Percentiles rank a stretch among this genome's conserved stretches.
phyloP scores from a whole-genome alignment of 805 yeast genomes.

The Cyberlindnera mrakii region DNA sequence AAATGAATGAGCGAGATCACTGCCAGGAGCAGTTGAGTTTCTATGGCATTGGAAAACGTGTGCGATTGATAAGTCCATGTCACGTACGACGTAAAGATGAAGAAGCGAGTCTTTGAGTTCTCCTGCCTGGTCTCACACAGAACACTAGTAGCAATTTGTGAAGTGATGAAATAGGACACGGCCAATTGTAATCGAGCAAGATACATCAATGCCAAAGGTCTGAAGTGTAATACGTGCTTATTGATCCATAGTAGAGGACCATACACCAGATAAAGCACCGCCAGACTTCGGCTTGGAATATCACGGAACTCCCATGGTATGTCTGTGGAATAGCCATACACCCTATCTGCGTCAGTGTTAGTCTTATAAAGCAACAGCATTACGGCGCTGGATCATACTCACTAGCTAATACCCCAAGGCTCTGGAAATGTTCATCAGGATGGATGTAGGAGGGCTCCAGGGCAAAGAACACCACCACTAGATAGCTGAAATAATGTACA shows the following conservation, averaged over 20 bases:
- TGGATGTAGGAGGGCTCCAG: constrained; percentile 81
- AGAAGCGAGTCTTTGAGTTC: constrained; percentile 31
- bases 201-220: constrained; percentile 48
- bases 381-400: constrained; percentile 10
- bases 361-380: background rate
- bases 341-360: constrained; percentile 12
- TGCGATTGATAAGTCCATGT: constrained; percentile 80
- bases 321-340: constrained; percentile 39
- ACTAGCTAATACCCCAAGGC: constrained; percentile 64
- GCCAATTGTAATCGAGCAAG: constrained; percentile 45
- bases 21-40: constrained; percentile 41
- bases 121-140: constrained; percentile 46
- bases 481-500: constrained; percentile 19
- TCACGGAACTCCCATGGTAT: constrained; percentile 78
- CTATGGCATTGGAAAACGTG: constrained; percentile 84
- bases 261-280: constrained; percentile 60
- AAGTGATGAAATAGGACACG: constrained; percentile 29
- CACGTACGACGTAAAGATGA: constrained; percentile 54
- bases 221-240: constrained; percentile 24
- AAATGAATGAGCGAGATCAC: constrained; percentile 37
- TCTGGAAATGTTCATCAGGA: constrained; percentile 96
- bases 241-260: constrained; percentile 54
- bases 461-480: constrained; percentile 43
- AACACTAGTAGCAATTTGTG: constrained; percentile 35
- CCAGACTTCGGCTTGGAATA: constrained; percentile 63